Conservation (phyloP, 108 stramenopile species). For the Epithemia pelagica region DNA sequence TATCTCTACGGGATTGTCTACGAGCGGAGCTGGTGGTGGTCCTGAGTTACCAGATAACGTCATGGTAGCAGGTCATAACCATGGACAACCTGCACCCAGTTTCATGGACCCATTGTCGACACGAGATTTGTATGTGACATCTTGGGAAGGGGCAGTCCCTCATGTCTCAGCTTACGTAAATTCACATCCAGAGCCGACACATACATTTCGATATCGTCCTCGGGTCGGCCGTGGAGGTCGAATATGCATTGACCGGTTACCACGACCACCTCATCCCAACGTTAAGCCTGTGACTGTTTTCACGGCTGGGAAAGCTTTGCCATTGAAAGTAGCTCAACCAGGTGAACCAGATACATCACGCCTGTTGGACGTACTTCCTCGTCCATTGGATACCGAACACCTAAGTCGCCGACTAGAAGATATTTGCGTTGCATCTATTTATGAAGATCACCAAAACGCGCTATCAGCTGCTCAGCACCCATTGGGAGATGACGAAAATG, state of each 20-base stretch:
- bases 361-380: conserved; percentile 59
- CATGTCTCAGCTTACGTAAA: conserved; percentile 61
- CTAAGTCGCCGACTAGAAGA: conserved; percentile 60
- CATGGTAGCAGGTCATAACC: conserved; percentile 66
- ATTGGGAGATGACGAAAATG: conserved; percentile 35
- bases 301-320: conserved; percentile 36
- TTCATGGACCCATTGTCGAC: conserved; percentile 66
- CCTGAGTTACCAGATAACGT: not conserved
- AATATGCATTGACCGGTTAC: conserved; percentile 71
- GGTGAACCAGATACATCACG: conserved; percentile 9
- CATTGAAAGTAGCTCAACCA: conserved; percentile 19
- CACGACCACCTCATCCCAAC: conserved; percentile 33
- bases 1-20: too few relatives aligned
- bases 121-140: conserved; percentile 48
- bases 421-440: conserved; percentile 48
- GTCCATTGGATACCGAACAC: conserved; percentile 39
- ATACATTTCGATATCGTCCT: conserved; percentile 61
- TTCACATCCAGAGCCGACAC: conserved; percentile 31
- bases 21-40: not conserved
- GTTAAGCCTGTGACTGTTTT: conserved; percentile 31
- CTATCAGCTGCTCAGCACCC: not conserved
- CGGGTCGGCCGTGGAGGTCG: conserved; percentile 84
- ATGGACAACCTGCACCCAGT: conserved; percentile 66
- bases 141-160: conserved; percentile 56
- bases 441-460: conserved; percentile 47